These are phyloP conservation scores for Arachis monticola DNA, from an alignment of 331 rosid genomes.

Conservation along the genomic window DNA sequence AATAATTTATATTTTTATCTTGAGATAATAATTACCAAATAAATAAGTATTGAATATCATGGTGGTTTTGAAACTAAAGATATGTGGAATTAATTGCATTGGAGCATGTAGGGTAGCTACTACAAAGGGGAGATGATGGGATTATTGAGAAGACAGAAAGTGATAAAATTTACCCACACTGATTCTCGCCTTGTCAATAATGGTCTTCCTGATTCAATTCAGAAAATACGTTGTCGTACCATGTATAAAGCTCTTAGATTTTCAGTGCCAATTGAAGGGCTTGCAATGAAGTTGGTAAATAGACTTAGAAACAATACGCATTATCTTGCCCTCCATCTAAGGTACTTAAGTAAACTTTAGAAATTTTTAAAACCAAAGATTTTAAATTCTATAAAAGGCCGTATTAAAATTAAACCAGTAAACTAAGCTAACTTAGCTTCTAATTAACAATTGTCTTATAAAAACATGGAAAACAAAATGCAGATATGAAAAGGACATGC, in stretches of 20 bases:
- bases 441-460: background rate
- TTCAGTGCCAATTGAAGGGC: constrained; percentile 54
- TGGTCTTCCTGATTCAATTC: constrained; percentile 52
- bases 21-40: too few relatives aligned
- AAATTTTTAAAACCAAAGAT: too few relatives aligned
- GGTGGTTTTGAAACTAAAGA: constrained; percentile 7
- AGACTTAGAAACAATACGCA: constrained; percentile 50
- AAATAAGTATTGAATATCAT: background rate
- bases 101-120: constrained; percentile 55
- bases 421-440: too few relatives aligned
- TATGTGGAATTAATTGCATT: background rate
- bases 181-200: constrained; percentile 68
- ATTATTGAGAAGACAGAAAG: constrained; percentile 51
- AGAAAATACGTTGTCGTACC: constrained; percentile 62
- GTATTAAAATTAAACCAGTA: too few relatives aligned
- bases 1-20: too few relatives aligned
- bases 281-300: constrained; percentile 56
- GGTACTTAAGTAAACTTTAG: constrained; percentile 43
- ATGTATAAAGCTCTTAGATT: constrained; percentile 62
- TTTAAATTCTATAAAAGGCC: too few relatives aligned
- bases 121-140: constrained; percentile 47
- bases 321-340: constrained; percentile 71
- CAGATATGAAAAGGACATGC: constrained; percentile 84
- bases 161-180: constrained; percentile 57
- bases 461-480: constrained; percentile 8